Evolutionary conservation across 2,329 filamentous ascomycete species (phyloP), one percentile per base, ranked within the genome.

Genomic region (Fusarium cicatricum): DNA sequence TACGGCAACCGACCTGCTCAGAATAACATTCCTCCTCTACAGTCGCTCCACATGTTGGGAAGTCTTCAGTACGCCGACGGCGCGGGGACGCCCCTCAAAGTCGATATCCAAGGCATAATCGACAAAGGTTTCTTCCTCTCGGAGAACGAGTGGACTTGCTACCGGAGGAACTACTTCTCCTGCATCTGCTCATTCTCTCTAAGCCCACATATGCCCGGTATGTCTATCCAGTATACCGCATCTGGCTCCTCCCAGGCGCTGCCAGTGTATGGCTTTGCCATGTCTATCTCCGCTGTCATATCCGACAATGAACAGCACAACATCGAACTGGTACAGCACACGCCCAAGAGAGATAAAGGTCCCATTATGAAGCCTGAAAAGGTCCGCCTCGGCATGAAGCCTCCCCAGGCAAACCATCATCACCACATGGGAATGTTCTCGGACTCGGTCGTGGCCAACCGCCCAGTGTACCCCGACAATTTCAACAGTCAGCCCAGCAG

Each of bases 111-210:
- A 26, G 91, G 90, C 31, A 89, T 86, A 67, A 92, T 96, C 55
- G 91, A 96, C 72, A 96, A 96, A 68, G 92, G 92, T 0, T 96
- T 96, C 76, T 96, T 97, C 71, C 79, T 87, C 31, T 84, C 83
- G 4, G 92, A 96, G 50, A 82, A 85, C 15, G 91, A 93, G 66
- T 97, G 92, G 92, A 97, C 92, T 0, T 96, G 92, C 76, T 97
- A 97, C 72, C 84, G 92, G 29, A 84, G 93, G 37, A 97, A 97
- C 72, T 97, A 97, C 75, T 95, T 97, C 72, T 89, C 90, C 0
- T 92, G 95, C 47, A 85, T 88, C 45, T 94, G 91, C 72, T 91
- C 89, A 3, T 97, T 89, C 74, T 83, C 83, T 11, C 77, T 97
- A 19, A 80, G 81, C 34, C 90, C 90, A 2, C 76, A 79, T 53